These are phyloP conservation scores for Colletotrichum sojae DNA, from an alignment of 2,329 filamentous ascomycete species.

Conservation along the genomic window DNA sequence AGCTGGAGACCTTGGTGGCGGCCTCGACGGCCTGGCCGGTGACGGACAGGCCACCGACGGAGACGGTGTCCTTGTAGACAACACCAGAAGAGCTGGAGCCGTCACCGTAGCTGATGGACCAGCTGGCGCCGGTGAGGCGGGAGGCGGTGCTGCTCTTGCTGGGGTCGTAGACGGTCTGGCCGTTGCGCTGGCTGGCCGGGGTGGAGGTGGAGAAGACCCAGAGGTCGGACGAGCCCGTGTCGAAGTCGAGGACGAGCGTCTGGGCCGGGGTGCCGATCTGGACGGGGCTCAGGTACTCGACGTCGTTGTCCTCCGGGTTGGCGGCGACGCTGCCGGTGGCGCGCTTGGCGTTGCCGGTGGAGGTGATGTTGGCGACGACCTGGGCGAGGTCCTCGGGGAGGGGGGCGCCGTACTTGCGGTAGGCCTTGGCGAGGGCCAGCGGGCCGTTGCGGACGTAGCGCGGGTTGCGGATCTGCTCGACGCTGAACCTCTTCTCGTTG, in stretches of 20 bases:
- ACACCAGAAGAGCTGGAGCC: conserved; percentile 49
- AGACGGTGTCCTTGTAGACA: conserved; percentile 51
- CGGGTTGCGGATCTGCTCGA: conserved; percentile 55
- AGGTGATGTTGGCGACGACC: conserved; percentile 44
- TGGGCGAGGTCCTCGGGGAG: conserved; percentile 47
- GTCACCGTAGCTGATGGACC: conserved; percentile 52
- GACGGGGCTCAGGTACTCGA: conserved; percentile 57
- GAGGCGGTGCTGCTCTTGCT: conserved; percentile 47
- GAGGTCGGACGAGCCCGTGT: conserved; percentile 61
- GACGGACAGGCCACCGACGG: conserved; percentile 48
- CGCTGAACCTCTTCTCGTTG: conserved; percentile 45
- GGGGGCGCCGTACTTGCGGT: conserved; percentile 54
- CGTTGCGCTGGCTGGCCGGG: conserved; percentile 41
- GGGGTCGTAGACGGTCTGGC: conserved; percentile 50
- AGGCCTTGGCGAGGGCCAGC: conserved; percentile 53
- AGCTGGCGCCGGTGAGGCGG: conserved; percentile 45
- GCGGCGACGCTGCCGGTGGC: conserved; percentile 49
- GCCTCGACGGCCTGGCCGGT: conserved; percentile 50
- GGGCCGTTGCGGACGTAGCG: conserved; percentile 51
- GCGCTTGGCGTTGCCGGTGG: conserved; percentile 43
- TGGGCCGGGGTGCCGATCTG: conserved; percentile 60
- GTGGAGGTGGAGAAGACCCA: conserved; percentile 54
- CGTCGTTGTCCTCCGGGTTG: conserved; percentile 49
- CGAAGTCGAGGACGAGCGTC: conserved; percentile 59
- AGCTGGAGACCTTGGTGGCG: conserved; percentile 45